Percentiles rank a stretch among this genome's conserved stretches.
These are phyloP conservation scores for Trametes elegans DNA, from an alignment of 768 basidiomycete genomes.

Conservation along the genomic window DNA sequence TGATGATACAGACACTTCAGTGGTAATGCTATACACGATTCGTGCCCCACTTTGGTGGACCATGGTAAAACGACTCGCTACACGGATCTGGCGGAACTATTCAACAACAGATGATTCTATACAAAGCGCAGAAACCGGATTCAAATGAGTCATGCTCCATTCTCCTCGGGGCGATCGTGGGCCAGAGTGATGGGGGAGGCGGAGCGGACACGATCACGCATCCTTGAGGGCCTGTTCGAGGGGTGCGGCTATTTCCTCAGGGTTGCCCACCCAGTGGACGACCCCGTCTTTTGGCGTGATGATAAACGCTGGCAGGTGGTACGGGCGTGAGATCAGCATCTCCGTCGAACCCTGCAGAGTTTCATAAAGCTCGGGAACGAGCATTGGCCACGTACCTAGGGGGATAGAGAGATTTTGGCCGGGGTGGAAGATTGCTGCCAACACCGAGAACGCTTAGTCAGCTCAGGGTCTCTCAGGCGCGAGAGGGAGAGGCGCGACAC, in stretches of 20 bases:
- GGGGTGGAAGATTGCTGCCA: constrained; percentile 30
- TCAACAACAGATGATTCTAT: too few species aligned
- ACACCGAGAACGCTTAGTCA: constrained; percentile 14
- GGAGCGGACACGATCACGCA: constrained; percentile 5
- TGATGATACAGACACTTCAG: not conserved
- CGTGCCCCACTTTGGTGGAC: not conserved
- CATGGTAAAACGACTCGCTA: not conserved
- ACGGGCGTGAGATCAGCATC: constrained; percentile 1
- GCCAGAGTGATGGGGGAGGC: too few species aligned
- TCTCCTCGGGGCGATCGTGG: too few species aligned
- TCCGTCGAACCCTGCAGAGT: constrained; percentile 4
- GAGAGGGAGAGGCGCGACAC: too few species aligned
- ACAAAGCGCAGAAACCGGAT: too few species aligned
- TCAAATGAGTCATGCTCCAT: too few species aligned
- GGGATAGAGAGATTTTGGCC: constrained; percentile 31
- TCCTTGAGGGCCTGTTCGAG: constrained; percentile 20
- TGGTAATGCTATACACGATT: not conserved
- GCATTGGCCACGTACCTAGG: constrained; percentile 26
- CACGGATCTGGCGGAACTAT: not conserved
- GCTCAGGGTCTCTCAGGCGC: not conserved
- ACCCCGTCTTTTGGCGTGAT: constrained; percentile 28
- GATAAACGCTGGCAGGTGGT: constrained; percentile 24
- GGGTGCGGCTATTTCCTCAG: constrained; percentile 28
- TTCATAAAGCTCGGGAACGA: constrained; percentile 14
- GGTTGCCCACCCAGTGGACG: constrained; percentile 30